A percentile compares a stretch with the other conserved stretches of the same genome.
These are phyloP conservation scores for Hanseniaspora taiwanica DNA, from an alignment of 805 yeast species.

Conservation along the genomic window DNA sequence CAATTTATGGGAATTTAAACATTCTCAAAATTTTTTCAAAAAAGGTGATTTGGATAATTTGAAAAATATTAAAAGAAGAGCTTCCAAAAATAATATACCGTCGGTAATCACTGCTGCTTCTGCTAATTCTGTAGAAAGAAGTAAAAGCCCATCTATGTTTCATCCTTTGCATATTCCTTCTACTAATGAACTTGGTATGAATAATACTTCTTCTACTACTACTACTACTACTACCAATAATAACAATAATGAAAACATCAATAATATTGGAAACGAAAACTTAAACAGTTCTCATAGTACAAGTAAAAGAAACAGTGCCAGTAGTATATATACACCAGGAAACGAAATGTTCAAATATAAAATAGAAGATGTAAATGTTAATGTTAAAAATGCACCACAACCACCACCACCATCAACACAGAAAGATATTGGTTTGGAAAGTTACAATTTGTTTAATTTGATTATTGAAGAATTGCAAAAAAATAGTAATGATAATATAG, in stretches of 20 bases:
- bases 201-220: neutral
- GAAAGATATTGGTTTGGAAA: neutral
- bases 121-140: neutral
- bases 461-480: neutral
- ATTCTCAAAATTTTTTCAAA: constrained; percentile 62
- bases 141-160: neutral
- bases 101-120: too few relatives aligned
- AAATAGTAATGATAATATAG: neutral
- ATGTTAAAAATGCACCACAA: neutral
- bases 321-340: too few relatives aligned
- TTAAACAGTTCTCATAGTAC: too few relatives aligned
- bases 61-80: constrained; percentile 65
- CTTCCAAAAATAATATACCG: constrained; percentile 32
- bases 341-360: too few relatives aligned
- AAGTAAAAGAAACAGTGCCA: too few relatives aligned
- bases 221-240: neutral
- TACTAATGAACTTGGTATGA: too few relatives aligned
- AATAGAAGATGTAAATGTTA: neutral
- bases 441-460: neutral
- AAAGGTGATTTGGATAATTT: constrained; percentile 70
- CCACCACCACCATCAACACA: neutral
- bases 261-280: neutral
- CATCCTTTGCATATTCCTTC: too few relatives aligned
- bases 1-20: constrained; percentile 75
- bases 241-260: neutral